These are phyloP conservation scores for Aspergillus sp. DNA, from an alignment of 2,329 filamentous ascomycete species.

Conservation along the genomic window DNA sequence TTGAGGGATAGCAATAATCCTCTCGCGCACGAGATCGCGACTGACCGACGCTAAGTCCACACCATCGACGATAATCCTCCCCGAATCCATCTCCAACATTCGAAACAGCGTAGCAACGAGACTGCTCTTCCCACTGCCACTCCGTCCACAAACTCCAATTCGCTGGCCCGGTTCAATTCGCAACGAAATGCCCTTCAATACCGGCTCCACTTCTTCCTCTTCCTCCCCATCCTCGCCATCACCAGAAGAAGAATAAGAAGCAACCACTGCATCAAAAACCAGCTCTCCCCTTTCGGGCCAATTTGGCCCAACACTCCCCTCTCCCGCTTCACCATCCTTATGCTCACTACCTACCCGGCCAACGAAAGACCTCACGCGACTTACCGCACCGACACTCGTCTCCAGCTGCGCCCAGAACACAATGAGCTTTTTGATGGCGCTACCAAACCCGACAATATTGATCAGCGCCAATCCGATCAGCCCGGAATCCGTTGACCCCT, in stretches of 20 bases:
- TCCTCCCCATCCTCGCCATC: conserved; percentile 19
- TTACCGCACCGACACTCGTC: conserved; percentile 58
- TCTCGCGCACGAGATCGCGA: conserved; percentile 18
- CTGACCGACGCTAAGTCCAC: conserved; percentile 24
- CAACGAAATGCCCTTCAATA: not conserved
- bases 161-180: not conserved
- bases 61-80: conserved; percentile 29
- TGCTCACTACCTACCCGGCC: conserved; percentile 34
- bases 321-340: not conserved
- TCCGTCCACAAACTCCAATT: not conserved
- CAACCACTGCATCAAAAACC: conserved; percentile 11
- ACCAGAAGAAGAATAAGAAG: not conserved
- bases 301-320: not conserved
- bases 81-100: conserved; percentile 34
- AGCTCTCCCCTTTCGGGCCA: conserved; percentile 31
- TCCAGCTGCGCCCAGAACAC: conserved; percentile 57
- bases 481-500: conserved; percentile 40
- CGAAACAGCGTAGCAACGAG: conserved; percentile 22
- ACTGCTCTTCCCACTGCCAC: not conserved
- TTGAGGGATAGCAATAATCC: conserved; percentile 27
- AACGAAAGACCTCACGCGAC: conserved; percentile 55
- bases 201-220: not conserved
- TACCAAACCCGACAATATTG: conserved; percentile 50
- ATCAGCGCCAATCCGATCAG: conserved; percentile 51
- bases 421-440: conserved; percentile 48